Evolutionary conservation across 208 protist genomes (phyloP).

Genomic region (Phytomonas serpens): DNA sequence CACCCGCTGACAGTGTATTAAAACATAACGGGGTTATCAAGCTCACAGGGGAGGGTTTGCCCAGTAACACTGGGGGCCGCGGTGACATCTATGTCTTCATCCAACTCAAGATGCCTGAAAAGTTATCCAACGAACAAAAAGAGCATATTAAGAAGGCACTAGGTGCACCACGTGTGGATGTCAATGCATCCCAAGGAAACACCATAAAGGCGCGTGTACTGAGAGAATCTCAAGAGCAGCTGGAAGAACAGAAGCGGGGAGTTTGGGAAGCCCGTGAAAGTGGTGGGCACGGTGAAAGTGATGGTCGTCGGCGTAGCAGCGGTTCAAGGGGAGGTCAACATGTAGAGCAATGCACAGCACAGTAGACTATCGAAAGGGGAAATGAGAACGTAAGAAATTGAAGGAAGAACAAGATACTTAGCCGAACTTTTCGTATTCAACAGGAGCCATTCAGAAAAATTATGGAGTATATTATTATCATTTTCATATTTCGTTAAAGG

Average conservation of each 20-base stretch:
- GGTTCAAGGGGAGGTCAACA: not conserved
- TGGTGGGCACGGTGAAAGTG: slow-evolving; percentile 18
- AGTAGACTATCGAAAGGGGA: not conserved
- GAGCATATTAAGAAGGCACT: slow-evolving; percentile 63
- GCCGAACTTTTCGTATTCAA: not conserved
- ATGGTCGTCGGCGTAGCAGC: slow-evolving; percentile 17
- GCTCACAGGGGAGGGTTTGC: slow-evolving; percentile 81
- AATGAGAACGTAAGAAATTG: not conserved
- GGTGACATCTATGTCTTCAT: slow-evolving; percentile 83
- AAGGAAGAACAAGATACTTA: not conserved
- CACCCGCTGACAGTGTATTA: slow-evolving; percentile 37
- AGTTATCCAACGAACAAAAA: slow-evolving; percentile 54
- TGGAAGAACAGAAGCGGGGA: slow-evolving; percentile 68
- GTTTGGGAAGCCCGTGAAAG: slow-evolving; percentile 56
- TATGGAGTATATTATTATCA: not conserved
- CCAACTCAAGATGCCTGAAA: slow-evolving; percentile 69
- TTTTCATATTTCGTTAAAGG: not conserved
- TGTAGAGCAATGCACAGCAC: slow-evolving; percentile 1
- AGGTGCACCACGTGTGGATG: slow-evolving; percentile 30
- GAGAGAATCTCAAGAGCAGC: slow-evolving; percentile 59
- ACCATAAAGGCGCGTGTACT: slow-evolving; percentile 70
- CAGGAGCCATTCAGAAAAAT: not conserved
- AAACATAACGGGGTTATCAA: slow-evolving; percentile 77
- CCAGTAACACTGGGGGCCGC: slow-evolving; percentile 46
- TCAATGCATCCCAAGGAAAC: slow-evolving; percentile 32